Percentiles rank a stretch among this genome's conserved stretches.
These are phyloP conservation scores for Alternaria metachromatica DNA, from an alignment of 2,329 filamentous ascomycete genomes.

Conservation along the genomic window DNA sequence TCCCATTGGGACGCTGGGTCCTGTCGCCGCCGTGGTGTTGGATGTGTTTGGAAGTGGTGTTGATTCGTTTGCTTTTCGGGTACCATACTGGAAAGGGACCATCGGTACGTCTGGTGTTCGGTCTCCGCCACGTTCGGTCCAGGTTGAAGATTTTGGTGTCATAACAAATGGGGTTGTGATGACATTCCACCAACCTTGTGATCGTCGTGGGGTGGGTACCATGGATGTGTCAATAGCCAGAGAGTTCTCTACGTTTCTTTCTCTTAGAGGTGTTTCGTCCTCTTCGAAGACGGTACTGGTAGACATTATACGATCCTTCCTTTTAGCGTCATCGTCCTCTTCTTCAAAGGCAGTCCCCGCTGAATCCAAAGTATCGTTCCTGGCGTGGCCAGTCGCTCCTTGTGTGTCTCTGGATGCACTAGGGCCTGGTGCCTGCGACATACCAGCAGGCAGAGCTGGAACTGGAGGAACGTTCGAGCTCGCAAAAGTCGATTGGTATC, in stretches of 20 bases:
- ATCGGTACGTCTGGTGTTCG: conserved; percentile 44
- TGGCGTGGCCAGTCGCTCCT: conserved; percentile 22
- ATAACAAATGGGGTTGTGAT: conserved; percentile 71
- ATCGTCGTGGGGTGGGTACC: conserved; percentile 62
- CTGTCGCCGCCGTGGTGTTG: neutral
- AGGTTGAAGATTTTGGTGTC: conserved; percentile 47
- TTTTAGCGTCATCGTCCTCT: conserved; percentile 57
- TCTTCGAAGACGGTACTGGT: conserved; percentile 75
- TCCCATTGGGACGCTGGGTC: neutral
- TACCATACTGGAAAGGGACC: conserved; percentile 38
- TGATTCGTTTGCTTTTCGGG: conserved; percentile 25
- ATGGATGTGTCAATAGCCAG: conserved; percentile 46
- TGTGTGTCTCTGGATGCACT: neutral
- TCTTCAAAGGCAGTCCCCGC: conserved; percentile 53
- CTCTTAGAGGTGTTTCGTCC: conserved; percentile 57
- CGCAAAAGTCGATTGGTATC: conserved; percentile 52
- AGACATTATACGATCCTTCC: conserved; percentile 55
- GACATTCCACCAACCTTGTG: conserved; percentile 79
- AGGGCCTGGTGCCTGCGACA: conserved; percentile 18
- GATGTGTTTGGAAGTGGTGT: conserved; percentile 10
- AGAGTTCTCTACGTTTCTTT: conserved; percentile 38
- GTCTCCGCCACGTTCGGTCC: conserved; percentile 33
- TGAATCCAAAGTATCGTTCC: conserved; percentile 46
- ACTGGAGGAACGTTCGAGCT: conserved; percentile 60
- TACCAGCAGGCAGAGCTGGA: conserved; percentile 39